These are phyloP conservation scores for Ustilago shanxiensis DNA, from an alignment of 1,284 basidiomycete genomes.

Conservation along the genomic window DNA sequence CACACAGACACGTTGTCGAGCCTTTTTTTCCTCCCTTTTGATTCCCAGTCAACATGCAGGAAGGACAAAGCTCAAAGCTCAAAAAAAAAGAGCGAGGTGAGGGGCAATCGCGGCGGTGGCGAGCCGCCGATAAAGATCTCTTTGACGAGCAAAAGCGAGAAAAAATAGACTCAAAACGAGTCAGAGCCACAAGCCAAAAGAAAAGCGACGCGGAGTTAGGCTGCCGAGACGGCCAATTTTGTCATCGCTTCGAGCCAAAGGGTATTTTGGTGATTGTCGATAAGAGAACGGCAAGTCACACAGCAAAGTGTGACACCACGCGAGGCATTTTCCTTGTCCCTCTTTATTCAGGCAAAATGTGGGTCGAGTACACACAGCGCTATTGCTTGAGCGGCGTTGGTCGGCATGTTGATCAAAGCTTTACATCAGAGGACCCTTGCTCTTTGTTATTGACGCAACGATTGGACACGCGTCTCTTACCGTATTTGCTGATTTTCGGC, in stretches of 20 bases:
- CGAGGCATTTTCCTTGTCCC: background rate
- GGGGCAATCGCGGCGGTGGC: slow-evolving; percentile 23
- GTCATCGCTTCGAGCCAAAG: slow-evolving; percentile 15
- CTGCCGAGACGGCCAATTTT: slow-evolving; percentile 28
- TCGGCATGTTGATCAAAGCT: slow-evolving; percentile 10
- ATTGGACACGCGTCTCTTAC: no score
- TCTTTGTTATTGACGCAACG: background rate
- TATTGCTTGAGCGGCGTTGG: slow-evolving; percentile 13
- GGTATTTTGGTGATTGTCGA: background rate
- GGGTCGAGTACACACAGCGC: background rate
- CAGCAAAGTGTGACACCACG: no score
- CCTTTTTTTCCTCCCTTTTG: background rate
- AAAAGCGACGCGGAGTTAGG: slow-evolving; percentile 1
- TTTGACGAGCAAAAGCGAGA: slow-evolving; percentile 14
- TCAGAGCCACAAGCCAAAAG: no score
- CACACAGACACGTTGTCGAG: background rate
- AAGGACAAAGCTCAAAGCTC: background rate
- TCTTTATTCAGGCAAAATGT: slow-evolving; percentile 3
- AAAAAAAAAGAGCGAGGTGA: no score
- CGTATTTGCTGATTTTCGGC: no score
- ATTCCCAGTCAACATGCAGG: background rate
- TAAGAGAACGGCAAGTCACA: background rate
- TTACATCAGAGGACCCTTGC: slow-evolving; percentile 24
- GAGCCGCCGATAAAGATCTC: slow-evolving; percentile 39
- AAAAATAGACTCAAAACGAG: slow-evolving; percentile 6